Evolutionary conservation across 805 yeast species (phyloP).

Genomic region (Ogataea zsoltii): DNA sequence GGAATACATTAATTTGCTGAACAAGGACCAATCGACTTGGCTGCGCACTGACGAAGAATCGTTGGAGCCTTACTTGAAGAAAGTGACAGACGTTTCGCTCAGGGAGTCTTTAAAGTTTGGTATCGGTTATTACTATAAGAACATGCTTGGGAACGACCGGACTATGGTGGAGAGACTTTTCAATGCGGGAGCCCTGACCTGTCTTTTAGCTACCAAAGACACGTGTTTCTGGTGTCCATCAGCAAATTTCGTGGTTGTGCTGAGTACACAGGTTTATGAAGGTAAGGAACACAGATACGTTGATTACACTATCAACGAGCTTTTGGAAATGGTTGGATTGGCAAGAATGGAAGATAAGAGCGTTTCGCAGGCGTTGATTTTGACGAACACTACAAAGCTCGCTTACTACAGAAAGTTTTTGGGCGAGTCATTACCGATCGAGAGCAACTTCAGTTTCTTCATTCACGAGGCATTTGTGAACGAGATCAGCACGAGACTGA

Average conservation of each 20-base stretch:
- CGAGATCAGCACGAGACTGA: constrained; percentile 68
- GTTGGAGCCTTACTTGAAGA: constrained; percentile 41
- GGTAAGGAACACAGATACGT: constrained; percentile 70
- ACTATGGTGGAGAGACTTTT: constrained; percentile 55
- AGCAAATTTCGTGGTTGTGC: constrained; percentile 57
- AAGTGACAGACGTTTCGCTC: constrained; percentile 49
- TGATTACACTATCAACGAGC: constrained; percentile 64
- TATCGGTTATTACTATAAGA: constrained; percentile 60
- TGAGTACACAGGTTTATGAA: constrained; percentile 72
- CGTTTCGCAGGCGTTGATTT: constrained; percentile 48
- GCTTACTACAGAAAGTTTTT: constrained; percentile 73
- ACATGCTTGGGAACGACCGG: constrained; percentile 58
- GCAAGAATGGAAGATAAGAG: constrained; percentile 32
- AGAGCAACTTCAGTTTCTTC: constrained; percentile 62
- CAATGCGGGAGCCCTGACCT: constrained; percentile 48
- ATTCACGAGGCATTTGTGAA: constrained; percentile 69
- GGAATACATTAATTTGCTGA: constrained; percentile 39
- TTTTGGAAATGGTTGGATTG: constrained; percentile 65
- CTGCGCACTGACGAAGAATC: constrained; percentile 41
- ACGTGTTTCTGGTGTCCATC: constrained; percentile 50
- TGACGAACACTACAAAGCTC: constrained; percentile 55
- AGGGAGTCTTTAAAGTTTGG: constrained; percentile 52
- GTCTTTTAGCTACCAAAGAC: constrained; percentile 65
- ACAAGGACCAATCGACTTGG: constrained; percentile 40
- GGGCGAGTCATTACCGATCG: constrained; percentile 76